Base-by-base conservation (phyloP, 805 yeast genomes). In the Vanderwaltozyma tropicalis region DNA sequence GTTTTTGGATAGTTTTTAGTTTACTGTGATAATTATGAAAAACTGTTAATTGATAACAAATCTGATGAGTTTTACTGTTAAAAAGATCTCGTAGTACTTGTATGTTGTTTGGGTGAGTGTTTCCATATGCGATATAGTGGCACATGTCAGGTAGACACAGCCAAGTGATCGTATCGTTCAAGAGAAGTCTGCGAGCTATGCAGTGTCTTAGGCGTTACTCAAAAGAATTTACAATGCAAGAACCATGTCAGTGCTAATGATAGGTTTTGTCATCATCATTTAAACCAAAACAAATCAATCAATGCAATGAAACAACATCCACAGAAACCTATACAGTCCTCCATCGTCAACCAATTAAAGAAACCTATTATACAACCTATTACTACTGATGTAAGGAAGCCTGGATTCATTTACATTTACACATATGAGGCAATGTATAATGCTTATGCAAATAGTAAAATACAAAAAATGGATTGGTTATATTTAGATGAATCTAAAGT, bases 361-460 rank as follows among this genome's bases (percentile, higher is more conserved):
- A 35, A 30, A 30, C 14, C 17, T n/a, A 24, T n/a, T n/a, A n/a
- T n/a, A n/a, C n/a, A n/a, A n/a, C 6, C 6, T 9, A 7, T 4
- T 17, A 29, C 4, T 7, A 4, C 13, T 18, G 31, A 29, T 14
- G 13, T 21, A 7, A 35, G 25, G 12, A 28, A 30, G 17, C 11
- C 17, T 29, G 39, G 39, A 1, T 37, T 20, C 18, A 37, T 37
- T 9, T 37, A 37, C 21, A 31, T 37, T 7, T 37, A 30, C 16
- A 37, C 39, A 3, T 37, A 45, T 30, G 32, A 32, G 16, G 29
- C 36, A 15, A 21, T 45, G 35, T 42, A 38, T 24, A 37, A 42
- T 19, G 26, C 34, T 5, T 30, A 19, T 22, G 3, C 18, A n/a
- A 14, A 19, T 17, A 12, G 17, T 14, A 15, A 28, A 14, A 11